phyloP scores from a whole-genome alignment of 1,139 yeast genomes.

The Yamadazyma triangularis region DNA sequence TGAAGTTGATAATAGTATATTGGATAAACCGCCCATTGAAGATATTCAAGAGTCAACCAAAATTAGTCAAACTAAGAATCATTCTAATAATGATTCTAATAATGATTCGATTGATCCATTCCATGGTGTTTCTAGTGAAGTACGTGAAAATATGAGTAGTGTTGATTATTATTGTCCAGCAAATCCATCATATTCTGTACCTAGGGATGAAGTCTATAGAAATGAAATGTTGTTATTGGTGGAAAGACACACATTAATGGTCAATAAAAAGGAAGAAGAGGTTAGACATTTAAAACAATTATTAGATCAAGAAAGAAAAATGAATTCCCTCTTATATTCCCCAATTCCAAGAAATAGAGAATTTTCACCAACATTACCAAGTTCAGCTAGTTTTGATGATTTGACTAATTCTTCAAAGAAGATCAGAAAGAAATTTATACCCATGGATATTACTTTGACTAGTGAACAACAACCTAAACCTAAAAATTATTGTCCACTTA shows the following conservation, averaged over 20 bases:
- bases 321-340: constrained; percentile 13
- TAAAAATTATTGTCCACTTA: constrained; percentile 9
- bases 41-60: neutral
- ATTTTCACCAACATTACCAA: constrained; percentile 4
- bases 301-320: constrained; percentile 19
- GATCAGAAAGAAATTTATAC: constrained; percentile 16
- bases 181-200: constrained; percentile 2
- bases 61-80: neutral
- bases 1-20: neutral
- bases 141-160: neutral
- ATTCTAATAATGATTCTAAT: no score
- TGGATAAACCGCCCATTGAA: no score
- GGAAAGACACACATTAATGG: constrained; percentile 21
- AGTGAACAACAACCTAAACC: constrained; percentile 11
- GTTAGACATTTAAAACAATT: constrained; percentile 22
- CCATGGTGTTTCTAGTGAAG: neutral
- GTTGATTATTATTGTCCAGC: constrained; percentile 1
- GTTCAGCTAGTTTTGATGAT: constrained; percentile 6
- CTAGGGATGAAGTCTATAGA: constrained; percentile 14
- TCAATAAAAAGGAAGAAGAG: constrained; percentile 25
- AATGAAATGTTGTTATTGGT: constrained; percentile 24
- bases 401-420: constrained; percentile 3
- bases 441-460: constrained; percentile 16
- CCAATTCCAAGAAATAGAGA: constrained; percentile 7
- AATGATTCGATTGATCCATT: no score